These are phyloP conservation scores for Pseudisothecium myosuroides DNA, from an alignment of 225 moss, liverwort and hornwort genomes.

Conservation along the genomic window DNA sequence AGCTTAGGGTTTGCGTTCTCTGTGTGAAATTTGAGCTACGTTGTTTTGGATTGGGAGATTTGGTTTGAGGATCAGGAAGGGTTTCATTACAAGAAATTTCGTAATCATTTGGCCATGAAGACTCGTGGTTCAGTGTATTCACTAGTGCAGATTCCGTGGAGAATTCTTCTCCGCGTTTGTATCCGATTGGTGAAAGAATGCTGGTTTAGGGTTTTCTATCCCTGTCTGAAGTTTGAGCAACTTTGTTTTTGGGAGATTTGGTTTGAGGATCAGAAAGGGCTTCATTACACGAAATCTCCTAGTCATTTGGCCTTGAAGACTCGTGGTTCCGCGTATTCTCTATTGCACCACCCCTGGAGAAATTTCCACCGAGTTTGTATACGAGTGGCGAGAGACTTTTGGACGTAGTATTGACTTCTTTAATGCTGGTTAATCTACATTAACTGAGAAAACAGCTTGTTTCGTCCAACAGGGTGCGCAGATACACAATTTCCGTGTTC, in stretches of 20 bases:
- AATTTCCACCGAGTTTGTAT: background rate
- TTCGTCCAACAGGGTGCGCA: constrained; percentile 51
- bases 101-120: background rate
- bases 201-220: background rate
- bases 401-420: background rate
- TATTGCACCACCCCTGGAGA: background rate
- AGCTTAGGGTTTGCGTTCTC: background rate
- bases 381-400: background rate
- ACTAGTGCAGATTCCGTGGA: background rate
- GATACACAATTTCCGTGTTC: constrained; percentile 90
- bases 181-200: background rate
- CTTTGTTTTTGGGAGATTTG: background rate
- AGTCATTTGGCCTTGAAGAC: background rate
- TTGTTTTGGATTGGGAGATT: background rate
- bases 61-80: background rate
- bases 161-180: background rate
- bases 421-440: background rate
- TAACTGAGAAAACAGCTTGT: background rate
- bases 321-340: background rate
- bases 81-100: background rate
- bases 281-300: background rate
- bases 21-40: background rate
- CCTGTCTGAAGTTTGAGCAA: background rate
- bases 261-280: background rate
- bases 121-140: background rate